Base-by-base conservation (phyloP, 75 land plant genomes). In the Picea sitchensis region DNA sequence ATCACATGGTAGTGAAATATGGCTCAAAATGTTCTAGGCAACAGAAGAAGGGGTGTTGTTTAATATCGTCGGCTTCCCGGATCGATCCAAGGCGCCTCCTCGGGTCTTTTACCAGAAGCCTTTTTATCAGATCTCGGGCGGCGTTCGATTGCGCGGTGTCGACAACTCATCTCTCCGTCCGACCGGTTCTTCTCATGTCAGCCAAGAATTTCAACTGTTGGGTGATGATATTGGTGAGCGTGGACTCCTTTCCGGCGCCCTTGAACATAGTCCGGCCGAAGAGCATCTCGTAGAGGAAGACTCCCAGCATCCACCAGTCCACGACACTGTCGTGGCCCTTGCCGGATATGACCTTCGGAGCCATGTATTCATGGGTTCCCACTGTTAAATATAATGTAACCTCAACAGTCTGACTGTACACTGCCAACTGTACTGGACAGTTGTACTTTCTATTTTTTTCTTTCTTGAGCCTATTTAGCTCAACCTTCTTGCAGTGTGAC, bases 281-380 rank as follows among this genome's bases (percentile, higher is more conserved):
- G 54, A 94, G 17, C 56, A 94, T 44, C 86, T 94, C 96, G 26
- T 26, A 26, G 26, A 26, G 26, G 26, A 26, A 26, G 26, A 26
- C 26, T 26, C 26, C 26, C 26, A 94, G 84, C 3, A 94, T 91
- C 92, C 94, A 94, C 96, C 96, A 94, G 77, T 94, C 96, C 1
- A 94, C 92, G 4, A 82, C 90, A 80, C 80, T 86, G 57, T 94
- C 94, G 78, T 94, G 94, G 23, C 96, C 94, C 26, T 26, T 26
- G 26, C 26, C 26, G 26, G 26, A 26, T 26, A 26, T 26, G 26
- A 26, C 26, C 26, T 94, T 94, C 32, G 96, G 96, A 54, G 96
- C 91, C 57, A 94, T 44, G 73, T 94, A 94, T 87, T 94, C 96
- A 77, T 94, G 96, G 1, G 96, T 94, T 31, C 96, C 96, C 0